Conservation (phyloP, 2,329 filamentous ascomycete genomes). For the Cladosporium colombiae region DNA sequence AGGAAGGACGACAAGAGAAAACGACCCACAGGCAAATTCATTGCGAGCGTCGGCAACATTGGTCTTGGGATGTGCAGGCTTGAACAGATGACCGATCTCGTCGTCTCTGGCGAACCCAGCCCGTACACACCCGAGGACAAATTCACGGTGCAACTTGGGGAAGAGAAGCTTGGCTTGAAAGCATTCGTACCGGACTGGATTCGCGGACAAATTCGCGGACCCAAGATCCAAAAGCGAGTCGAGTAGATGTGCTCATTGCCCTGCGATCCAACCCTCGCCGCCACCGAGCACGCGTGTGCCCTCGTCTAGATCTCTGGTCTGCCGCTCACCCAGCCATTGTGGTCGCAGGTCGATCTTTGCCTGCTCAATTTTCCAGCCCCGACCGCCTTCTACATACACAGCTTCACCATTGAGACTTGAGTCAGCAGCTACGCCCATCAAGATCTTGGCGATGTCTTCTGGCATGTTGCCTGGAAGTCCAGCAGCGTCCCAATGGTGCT, state of each 20-base stretch:
- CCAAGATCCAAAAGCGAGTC: constrained; percentile 42
- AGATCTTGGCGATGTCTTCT: constrained; percentile 43
- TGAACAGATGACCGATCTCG: constrained; percentile 84
- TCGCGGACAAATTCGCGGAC: constrained; percentile 45
- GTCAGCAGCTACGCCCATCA: constrained; percentile 41
- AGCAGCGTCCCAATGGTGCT: constrained; percentile 40
- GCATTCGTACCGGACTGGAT: constrained; percentile 82
- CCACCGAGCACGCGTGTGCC: constrained; percentile 40
- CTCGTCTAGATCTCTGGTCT: constrained; percentile 37
- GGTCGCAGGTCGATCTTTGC: constrained; percentile 44
- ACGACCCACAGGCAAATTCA: constrained; percentile 77
- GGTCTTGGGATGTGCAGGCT: constrained; percentile 84
- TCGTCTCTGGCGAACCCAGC: constrained; percentile 66
- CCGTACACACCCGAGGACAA: constrained; percentile 59
- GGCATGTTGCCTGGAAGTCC: constrained; percentile 44
- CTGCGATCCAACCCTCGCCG: constrained; percentile 26
- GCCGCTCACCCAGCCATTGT: constrained; percentile 47
- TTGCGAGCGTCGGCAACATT: constrained; percentile 78
- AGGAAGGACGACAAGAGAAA: constrained; percentile 54
- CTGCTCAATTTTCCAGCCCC: constrained; percentile 48
- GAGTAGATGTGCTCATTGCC: neutral
- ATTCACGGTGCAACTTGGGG: constrained; percentile 42
- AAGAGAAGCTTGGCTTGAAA: constrained; percentile 39
- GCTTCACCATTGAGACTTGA: constrained; percentile 42
- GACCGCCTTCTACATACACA: constrained; percentile 47